A percentile compares a stretch with the other conserved stretches of the same genome.
Evolutionary conservation across 371 early-diverging fungal genomes (phyloP).

Genomic region (Mucor piriformis): DNA sequence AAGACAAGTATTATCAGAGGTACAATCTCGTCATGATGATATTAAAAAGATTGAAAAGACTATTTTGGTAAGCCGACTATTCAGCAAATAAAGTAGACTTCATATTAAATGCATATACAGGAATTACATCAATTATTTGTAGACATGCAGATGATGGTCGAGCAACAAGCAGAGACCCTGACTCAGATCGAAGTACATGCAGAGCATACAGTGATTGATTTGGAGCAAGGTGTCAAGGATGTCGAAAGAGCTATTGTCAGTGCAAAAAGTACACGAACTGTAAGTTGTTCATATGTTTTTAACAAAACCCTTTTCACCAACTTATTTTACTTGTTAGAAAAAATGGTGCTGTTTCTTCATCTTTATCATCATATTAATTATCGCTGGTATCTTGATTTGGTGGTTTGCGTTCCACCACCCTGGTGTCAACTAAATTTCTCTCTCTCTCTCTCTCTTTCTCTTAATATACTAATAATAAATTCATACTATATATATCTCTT

Average conservation of each 20-base stretch:
- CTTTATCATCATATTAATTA: slow-evolving; percentile 45
- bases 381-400: slow-evolving; percentile 52
- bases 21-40: slow-evolving; percentile 85
- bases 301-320: background rate
- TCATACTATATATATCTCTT: too few species aligned
- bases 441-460: too few species aligned
- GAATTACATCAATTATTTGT: slow-evolving; percentile 87
- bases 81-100: background rate
- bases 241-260: slow-evolving; percentile 68
- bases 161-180: slow-evolving; percentile 75
- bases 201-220: slow-evolving; percentile 60
- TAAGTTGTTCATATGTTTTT: slow-evolving; percentile 27
- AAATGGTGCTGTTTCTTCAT: slow-evolving; percentile 65
- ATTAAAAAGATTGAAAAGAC: slow-evolving; percentile 86
- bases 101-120: slow-evolving; percentile 29
- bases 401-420: slow-evolving; percentile 46
- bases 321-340: slow-evolving; percentile 38
- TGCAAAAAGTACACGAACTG: slow-evolving; percentile 73
- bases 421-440: slow-evolving; percentile 14
- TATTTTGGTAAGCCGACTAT: slow-evolving; percentile 58
- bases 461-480: too few species aligned
- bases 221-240: slow-evolving; percentile 70
- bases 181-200: slow-evolving; percentile 74
- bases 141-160: slow-evolving; percentile 87
- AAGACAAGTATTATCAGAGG: slow-evolving; percentile 74